Base-by-base conservation (phyloP, 2,329 filamentous ascomycete species). In the Microcyclosporella mali region DNA sequence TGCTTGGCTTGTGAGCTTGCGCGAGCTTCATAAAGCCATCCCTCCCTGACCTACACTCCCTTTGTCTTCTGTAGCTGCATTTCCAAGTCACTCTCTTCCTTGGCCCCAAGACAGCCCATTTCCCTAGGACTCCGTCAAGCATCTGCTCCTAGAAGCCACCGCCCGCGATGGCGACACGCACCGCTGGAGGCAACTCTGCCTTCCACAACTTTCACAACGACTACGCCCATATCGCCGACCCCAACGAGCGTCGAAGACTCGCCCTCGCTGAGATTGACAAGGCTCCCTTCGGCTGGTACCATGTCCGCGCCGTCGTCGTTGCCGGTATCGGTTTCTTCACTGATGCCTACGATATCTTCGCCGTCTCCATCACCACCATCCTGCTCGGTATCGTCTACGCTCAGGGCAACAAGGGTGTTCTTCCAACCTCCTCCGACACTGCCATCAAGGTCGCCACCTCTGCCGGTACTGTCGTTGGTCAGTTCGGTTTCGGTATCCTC, bases 301-400 rank as follows among this genome's bases (percentile, higher is more conserved):
- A 92, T 60, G 78, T 89, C 45, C 78, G 85, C 31, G 83, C 85
- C 45, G 77, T 85, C 41, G 68, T 85, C 7, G 85, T 90, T 17
- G 85, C 85, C 21, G 86, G 87, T 56, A 83, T 90, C 49, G 87
- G 86, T 55, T 92, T 94, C 78, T 92, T 92, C 67, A 90, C 86
- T 12, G 87, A 90, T 61, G 84, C 84, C 10, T 90, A 89, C 66
- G 61, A 64, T 44, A 86, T 88, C 69, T 92, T 92, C 65, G 81
- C 82, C 59, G 82, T 84, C 55, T 83, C 81, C 51, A 71, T 88
- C 59, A 71, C 84, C 50, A 85, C 83, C 19, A 74, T 77, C 50
- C 88, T 89, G 83, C 64, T 89, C 38, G 86, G 85, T 32, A 79
- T 89, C 37, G 85, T 88, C 52, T 90, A 84, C 71, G 88, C 77